These are phyloP conservation scores for Elaphomyces granulatus DNA, from an alignment of 495 filamentous ascomycete species.

Conservation along the genomic window DNA sequence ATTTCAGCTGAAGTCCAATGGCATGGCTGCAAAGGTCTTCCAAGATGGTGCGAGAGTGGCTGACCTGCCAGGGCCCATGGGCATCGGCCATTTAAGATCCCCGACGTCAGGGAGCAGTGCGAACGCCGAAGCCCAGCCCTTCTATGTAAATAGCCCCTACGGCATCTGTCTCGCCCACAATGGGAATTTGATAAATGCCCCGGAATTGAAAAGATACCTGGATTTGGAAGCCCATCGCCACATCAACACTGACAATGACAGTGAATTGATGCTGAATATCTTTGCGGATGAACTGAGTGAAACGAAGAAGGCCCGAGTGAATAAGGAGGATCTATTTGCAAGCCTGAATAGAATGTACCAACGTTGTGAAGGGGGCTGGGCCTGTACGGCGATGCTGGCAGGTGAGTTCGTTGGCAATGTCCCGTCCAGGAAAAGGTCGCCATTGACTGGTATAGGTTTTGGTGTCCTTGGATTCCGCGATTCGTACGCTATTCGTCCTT, in stretches of 20 bases:
- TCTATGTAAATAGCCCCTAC: conserved; percentile 89
- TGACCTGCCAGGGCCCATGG: conserved; percentile 82
- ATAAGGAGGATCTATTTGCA: conserved; percentile 78
- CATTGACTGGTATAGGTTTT: conserved; percentile 44
- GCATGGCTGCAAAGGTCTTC: conserved; percentile 83
- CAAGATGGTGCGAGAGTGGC: conserved; percentile 56
- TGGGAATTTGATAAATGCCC: conserved; percentile 92
- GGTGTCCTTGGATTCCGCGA: conserved; percentile 87
- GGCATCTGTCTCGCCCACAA: conserved; percentile 62
- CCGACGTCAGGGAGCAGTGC: conserved; percentile 82
- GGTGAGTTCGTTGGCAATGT: conserved; percentile 30
- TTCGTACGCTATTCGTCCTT: conserved; percentile 76
- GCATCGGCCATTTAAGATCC: conserved; percentile 77
- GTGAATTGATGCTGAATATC: conserved; percentile 88
- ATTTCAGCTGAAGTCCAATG: conserved; percentile 84
- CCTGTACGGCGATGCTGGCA: conserved; percentile 83
- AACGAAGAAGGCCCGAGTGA: conserved; percentile 92
- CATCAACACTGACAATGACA: conserved; percentile 94
- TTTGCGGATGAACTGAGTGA: conserved; percentile 90
- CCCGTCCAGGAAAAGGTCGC: too few relatives aligned
- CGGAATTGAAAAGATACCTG: conserved; percentile 59
- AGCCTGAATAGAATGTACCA: conserved; percentile 60
- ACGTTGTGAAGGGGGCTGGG: conserved; percentile 71
- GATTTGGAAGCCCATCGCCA: conserved; percentile 85
- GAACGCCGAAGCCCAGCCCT: conserved; percentile 46